Base-by-base conservation (phyloP, 163 green algal species). In the Trebouxia gelatinosa region DNA sequence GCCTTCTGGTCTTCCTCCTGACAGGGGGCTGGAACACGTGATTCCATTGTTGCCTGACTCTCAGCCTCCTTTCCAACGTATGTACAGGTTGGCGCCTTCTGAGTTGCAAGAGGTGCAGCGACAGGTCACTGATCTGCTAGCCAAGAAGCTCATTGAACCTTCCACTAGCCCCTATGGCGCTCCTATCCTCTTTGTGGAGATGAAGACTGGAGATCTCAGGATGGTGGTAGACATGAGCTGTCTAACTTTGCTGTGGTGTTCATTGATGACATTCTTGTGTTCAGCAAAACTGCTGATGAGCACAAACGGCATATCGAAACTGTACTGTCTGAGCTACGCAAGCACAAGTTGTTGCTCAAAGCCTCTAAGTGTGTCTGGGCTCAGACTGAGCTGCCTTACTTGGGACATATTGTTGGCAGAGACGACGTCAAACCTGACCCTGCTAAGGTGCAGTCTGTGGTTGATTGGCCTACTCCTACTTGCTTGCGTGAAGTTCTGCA, bases 181-280 rank as follows among this genome's bases (percentile, higher is more conserved):
- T 9, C 84, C 86, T n/a, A 81, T 93, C 6, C 70, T 91, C 0
- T 92, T 95, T 80, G 85, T 90, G 0, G 43, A 72, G 0, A 93
- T 92, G 77, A 83, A 83, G 40, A 59, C 83, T 16, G 17, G 13
- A 17, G 88, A 83, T 1, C 21, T 90, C n/a, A 80, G 88, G 2
- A 86, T 92, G 82, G 85, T 71, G n/a, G 75, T 95, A 19, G 89
- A 95, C 70, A 94, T 93, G 74, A 66, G 84, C 86, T 85, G 50
- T 89, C 89, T 50, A 48, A 48, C 0, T 91, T 86, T 32, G 84
- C 89, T 2, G 35, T 95, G 26, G 87, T 89, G 3, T 70, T 82
- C 0, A 92, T 93, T 51, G 87, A 95, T 76, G 88, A 92, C 0
- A 65, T 93, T 17, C 58, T 93, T 23, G 87, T 90, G 17, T 68